Base-by-base conservation (phyloP, 2,329 filamentous ascomycete genomes). In the Sclerotinia glacialis region DNA sequence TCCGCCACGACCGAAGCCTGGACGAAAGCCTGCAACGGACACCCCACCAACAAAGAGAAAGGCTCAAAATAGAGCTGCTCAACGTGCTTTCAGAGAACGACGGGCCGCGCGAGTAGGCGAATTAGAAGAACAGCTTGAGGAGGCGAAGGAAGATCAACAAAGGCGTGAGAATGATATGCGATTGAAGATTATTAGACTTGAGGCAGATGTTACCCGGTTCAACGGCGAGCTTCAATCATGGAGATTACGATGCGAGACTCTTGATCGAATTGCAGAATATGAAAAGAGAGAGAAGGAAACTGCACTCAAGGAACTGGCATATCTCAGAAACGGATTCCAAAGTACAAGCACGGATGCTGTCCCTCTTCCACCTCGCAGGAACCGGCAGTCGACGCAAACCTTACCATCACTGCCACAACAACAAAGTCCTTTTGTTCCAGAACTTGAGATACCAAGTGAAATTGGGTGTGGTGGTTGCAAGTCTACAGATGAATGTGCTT, bases 41-140 rank as follows among this genome's bases (percentile, higher is more conserved):
- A 96, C 93, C 63, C 93, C 93, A 18, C 91, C 91, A 1, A 96
- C 93, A 53, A 96, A 96, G 80, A 87, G 95, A 71, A 96, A 97
- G 81, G 91, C 92, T 1, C 95, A 98, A 80, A 98, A 98, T 78
- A 86, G 95, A 68, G 91, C 92, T 56, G 94, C 94, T 3, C 94
- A 98, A 80, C 84, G 94, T 67, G 92, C 91, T 1, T 98, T 98
- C 78, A 86, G 94, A 44, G 93, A 97, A 79, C 85, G 94, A 67
- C 86, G 94, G 70, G 92, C 92, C 2, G 91, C 92, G 31, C 90
- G 92, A 49, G 91, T 97, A 8, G 89, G 90, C 49, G 93, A 89
- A 75, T 79, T 90, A 42, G 87, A 91, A 76, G 86, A 89, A 71
- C 85, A 88, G 74, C 79, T 90, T 8, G 85, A 89, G 5, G 83